Evolutionary conservation across 2,329 filamentous ascomycete genomes (phyloP), one percentile per base, ranked within the genome.

Genomic region (Penicillium sp.): DNA sequence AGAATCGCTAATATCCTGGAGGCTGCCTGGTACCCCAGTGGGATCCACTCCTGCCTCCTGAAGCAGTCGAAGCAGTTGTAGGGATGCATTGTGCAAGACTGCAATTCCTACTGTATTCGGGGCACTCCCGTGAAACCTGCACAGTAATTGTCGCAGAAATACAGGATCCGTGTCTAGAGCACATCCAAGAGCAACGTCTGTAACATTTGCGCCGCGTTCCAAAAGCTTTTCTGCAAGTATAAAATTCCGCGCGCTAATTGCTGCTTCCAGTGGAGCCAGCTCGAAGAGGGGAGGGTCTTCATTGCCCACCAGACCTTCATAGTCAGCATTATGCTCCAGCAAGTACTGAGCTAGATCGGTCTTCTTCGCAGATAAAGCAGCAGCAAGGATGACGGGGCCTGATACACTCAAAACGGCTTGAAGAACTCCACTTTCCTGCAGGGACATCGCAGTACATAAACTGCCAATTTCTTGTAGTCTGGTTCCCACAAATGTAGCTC

Each of bases 151-250:
- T 13, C 32, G 2, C n/a, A 53, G 26, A 29, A 52, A 24, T 4
- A 16, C 39, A n/a, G 43, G 18, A 26, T 29, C 29, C 32, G 1
- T 11, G 11, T 34, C 13, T 16, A 61, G 31, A 24, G 47, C 56
- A n/a, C 46, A 2, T 14, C 37, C 35, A 32, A 61, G 57, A 32
- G 22, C 53, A 31, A 5, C 2, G 26, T 61, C 57, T 34, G 59
- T 59, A 10, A 50, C 53, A 16, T 24, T 38, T 39, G 49, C 57
- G 11, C 57, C 57, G 22, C 49, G 49, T 16, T 51, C 39, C n/a
- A 59, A 38, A 26, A 59, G 35, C 2, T 6, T 16, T 22, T 24
- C 3, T 24, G 3, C 13, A 5, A 40, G 24, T 3, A 4, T 0
- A 16, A 40, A 40, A 40, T 40, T 3, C 7, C 2, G 3, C 6